Base-by-base conservation (phyloP, 257 asterid genomes). In the Agastache rugosa region DNA sequence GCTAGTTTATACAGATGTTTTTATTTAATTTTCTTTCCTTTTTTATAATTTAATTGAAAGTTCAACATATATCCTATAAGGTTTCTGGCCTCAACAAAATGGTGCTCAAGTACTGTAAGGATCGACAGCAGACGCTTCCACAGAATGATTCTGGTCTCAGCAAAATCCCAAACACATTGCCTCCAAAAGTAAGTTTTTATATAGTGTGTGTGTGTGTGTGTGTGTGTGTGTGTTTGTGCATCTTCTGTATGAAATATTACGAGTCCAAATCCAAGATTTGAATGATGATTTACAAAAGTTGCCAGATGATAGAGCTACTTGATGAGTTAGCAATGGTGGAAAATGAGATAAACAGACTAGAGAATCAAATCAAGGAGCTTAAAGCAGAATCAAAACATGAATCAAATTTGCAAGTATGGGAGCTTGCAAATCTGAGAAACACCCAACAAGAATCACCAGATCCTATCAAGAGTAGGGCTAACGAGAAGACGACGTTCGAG, bases 301-400 rank as follows among this genome's bases (percentile, higher is more conserved):
- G 19, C 37, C 75, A 90, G 97, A 85, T 86, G 87, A 84, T 83
- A 77, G 97, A 85, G 84, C 44, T 90, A 7, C 63, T 90, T 27
- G 75, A 76, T 42, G 98, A 93, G 79, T 73, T 93, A 63, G 85
- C 88, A 4, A 80, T 85, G 83, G 93, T 93, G 34, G 98, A 93
- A 68, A 83, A 81, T 3, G 97, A 93, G 83, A 93, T 93, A 62
- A 50, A 64, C 6, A 82, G 79, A 55, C 75, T 93, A 51, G 97
- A 89, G 80, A 84, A 83, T 56, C 91, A 89, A 81, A 86, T 90
- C 66, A 80, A 71, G 47, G 83, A 81, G 19, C 89, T 93, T 23
- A 77, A 86, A 80, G 42, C 82, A 23, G 82, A 87, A 16, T 50
- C 81, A 15, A 76, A 77, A 27, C 85, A 80, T 2, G 87, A 74